Base-by-base conservation (phyloP, 306 rosid species). In the Quercus mongolica region DNA sequence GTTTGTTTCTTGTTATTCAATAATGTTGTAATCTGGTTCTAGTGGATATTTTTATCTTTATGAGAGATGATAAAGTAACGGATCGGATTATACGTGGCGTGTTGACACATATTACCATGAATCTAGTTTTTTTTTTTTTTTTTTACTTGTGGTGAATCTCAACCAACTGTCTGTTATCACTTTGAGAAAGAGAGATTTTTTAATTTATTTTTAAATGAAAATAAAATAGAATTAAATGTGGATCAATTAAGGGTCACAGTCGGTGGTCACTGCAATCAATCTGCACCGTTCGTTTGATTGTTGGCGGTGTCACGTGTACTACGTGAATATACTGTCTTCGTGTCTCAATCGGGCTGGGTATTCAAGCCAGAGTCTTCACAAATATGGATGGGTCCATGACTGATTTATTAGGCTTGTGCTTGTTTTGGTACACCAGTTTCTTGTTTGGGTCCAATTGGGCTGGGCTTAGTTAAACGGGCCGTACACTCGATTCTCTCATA, bases 1-100 rank as follows among this genome's bases (percentile, higher is more conserved):
- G 3, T 28, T 3, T 28, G 0, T 80, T 41, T 71, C 38, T 56
- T 38, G 44, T 25, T 18, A 31, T 79, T 44, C 10, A 3, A 25
- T 3, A 46, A 46, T 46, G 52, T 11, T 54, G 76, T 74, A 74
- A 64, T 79, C 81, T 44, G 68, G 69, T 26, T 33, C 73, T 56
- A 30, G 83, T 57, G 85, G 88, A 67, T 79, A 44, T 21, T n/a
- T 58, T 35, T 5, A 61, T 17, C 4, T 74, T 23, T 74, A 77
- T 23, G 46, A 58, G 35, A 13, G 25, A 30, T 6, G 58, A 76
- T 63, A 35, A 51, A 68, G 21, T 23, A 11, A 28, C 74, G 82
- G 82, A 81, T 83, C 81, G 26, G 26, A 11, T 25, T 14, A 51
- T 83, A 85, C 81, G 74, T 85, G 83, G 71, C 73, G 9, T 1